phyloP scores from a whole-genome alignment of 768 basidiomycete genomes.

The Lentinus tigrinus region DNA sequence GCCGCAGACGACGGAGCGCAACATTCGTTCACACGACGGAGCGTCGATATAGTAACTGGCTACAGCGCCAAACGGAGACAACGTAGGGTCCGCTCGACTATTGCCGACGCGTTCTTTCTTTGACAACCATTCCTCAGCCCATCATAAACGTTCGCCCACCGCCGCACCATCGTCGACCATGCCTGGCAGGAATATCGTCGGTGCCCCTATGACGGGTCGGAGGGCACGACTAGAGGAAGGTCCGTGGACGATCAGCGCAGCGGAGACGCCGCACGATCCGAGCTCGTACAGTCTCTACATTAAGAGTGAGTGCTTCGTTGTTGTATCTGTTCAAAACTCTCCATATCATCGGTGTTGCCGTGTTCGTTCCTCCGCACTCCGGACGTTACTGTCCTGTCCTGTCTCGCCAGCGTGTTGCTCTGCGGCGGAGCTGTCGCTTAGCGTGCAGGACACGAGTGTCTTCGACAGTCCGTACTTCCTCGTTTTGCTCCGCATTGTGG shows the following conservation, averaged over 20 bases:
- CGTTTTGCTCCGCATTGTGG: too few relatives aligned
- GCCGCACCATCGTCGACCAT: conserved; percentile 16
- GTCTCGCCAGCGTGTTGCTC: neutral
- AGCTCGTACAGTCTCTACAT: conserved; percentile 81
- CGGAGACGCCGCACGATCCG: conserved; percentile 76
- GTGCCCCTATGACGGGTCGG: conserved; percentile 29
- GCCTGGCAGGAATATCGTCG: conserved; percentile 26
- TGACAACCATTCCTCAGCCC: conserved; percentile 33
- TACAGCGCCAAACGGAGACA: conserved; percentile 36
- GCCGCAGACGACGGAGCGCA: conserved; percentile 29
- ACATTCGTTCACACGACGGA: conserved; percentile 37
- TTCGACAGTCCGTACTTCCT: too few relatives aligned
- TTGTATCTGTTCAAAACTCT: conserved; percentile 14
- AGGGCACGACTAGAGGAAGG: conserved; percentile 71
- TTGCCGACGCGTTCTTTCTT: conserved; percentile 44
- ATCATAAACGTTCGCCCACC: neutral
- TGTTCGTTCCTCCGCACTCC: neutral
- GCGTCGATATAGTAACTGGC: conserved; percentile 43
- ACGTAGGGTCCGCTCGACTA: conserved; percentile 33
- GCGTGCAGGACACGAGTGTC: too few relatives aligned
- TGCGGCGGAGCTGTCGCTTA: too few relatives aligned
- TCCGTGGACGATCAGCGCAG: conserved; percentile 86
- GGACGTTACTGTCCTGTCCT: neutral
- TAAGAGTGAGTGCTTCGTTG: conserved; percentile 67
- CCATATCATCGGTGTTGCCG: neutral